Evolutionary conservation across 2,329 filamentous ascomycete genomes (phyloP).

Genomic region (Fusarium setosum): DNA sequence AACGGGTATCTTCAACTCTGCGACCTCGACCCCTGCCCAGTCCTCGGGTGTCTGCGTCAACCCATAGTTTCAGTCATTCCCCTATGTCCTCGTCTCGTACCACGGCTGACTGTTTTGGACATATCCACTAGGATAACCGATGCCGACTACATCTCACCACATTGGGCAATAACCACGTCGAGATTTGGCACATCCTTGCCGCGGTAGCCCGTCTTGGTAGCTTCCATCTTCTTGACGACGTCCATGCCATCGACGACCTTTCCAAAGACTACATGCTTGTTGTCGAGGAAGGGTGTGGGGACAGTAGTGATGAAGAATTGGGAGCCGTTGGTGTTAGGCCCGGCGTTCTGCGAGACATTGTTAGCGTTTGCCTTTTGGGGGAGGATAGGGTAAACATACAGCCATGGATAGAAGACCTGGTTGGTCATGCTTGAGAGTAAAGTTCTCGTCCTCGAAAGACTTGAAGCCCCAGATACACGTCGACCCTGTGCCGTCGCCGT

Average conservation of each 20-base stretch:
- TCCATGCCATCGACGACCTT: constrained; percentile 91
- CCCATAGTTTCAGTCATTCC: background rate
- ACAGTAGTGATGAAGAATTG: constrained; percentile 98
- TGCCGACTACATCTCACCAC: constrained; percentile 85
- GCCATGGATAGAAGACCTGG: constrained; percentile 93
- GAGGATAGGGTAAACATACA: constrained; percentile 62
- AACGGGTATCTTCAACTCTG: constrained; percentile 34
- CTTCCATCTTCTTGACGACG: constrained; percentile 91
- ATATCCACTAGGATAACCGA: background rate
- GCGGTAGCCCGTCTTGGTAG: constrained; percentile 80
- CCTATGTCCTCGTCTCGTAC: background rate
- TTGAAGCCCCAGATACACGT: constrained; percentile 88
- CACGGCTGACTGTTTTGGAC: background rate
- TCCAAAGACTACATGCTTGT: constrained; percentile 96
- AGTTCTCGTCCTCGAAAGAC: constrained; percentile 92
- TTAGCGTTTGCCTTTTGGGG: background rate
- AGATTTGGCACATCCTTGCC: constrained; percentile 84
- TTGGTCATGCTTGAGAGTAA: constrained; percentile 79
- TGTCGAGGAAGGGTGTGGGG: constrained; percentile 86
- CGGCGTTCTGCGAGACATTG: constrained; percentile 74
- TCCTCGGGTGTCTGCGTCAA: constrained; percentile 3
- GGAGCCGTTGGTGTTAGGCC: constrained; percentile 91
- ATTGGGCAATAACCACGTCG: constrained; percentile 86
- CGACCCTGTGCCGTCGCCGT: constrained; percentile 91
- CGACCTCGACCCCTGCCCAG: constrained; percentile 15